These are phyloP conservation scores for Microdochium bolleyi DNA, from an alignment of 2,329 filamentous ascomycete species.

Conservation along the genomic window DNA sequence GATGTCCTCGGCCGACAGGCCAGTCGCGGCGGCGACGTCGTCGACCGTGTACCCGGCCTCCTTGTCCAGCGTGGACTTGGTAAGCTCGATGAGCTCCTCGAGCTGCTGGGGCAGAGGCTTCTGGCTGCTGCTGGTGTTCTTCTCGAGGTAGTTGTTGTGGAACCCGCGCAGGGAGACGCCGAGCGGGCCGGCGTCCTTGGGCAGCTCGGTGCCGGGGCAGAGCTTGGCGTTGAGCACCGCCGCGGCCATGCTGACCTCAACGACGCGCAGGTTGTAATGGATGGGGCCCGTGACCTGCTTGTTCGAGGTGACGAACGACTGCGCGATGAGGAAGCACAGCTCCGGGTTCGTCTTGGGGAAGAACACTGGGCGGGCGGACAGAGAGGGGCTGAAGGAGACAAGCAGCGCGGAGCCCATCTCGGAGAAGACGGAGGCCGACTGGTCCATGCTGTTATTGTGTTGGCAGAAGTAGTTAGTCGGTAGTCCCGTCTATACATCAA, in stretches of 20 bases:
- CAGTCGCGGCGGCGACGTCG: conserved; percentile 69
- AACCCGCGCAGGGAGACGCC: conserved; percentile 80
- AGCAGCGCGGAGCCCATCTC: conserved; percentile 79
- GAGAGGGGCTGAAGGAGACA: conserved; percentile 77
- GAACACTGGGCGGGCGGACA: conserved; percentile 68
- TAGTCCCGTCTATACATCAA: not conserved
- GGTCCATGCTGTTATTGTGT: conserved; percentile 71
- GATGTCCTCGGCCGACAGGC: conserved; percentile 61
- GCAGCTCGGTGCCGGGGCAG: conserved; percentile 54
- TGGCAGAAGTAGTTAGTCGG: conserved; percentile 7
- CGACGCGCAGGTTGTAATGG: conserved; percentile 94
- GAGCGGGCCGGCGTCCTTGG: conserved; percentile 72
- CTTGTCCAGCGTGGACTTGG: conserved; percentile 63
- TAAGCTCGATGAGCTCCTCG: conserved; percentile 60
- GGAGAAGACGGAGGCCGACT: conserved; percentile 91
- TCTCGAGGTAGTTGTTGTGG: conserved; percentile 71
- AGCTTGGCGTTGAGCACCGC: conserved; percentile 53
- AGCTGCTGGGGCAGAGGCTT: conserved; percentile 59
- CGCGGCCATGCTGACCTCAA: conserved; percentile 88
- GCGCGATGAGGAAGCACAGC: conserved; percentile 85
- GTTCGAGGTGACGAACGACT: conserved; percentile 89
- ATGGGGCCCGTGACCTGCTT: conserved; percentile 91
- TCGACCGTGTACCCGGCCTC: conserved; percentile 82
- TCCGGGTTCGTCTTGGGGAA: conserved; percentile 78
- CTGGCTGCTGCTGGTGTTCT: conserved; percentile 22